Evolutionary conservation across 2,329 filamentous ascomycete species (phyloP).

Genomic region (Neonectria neomacrospora): DNA sequence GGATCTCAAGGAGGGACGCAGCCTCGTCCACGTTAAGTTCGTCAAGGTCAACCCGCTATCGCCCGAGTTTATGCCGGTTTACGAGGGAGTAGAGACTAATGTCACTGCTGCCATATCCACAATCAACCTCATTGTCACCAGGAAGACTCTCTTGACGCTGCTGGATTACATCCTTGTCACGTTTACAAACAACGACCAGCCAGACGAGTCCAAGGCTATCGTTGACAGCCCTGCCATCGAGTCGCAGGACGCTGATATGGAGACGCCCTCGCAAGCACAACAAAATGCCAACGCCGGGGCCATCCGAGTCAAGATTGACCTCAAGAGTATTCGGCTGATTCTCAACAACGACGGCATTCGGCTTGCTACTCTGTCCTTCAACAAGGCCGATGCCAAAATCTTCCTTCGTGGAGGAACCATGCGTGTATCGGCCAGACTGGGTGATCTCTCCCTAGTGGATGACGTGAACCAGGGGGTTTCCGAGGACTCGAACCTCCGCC

Average conservation of each 20-base stretch:
- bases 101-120: conserved; percentile 92
- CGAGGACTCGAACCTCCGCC: conserved; percentile 81
- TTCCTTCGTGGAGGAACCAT: conserved; percentile 88
- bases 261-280: conserved; percentile 46
- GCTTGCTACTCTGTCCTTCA: conserved; percentile 90
- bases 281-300: conserved; percentile 68
- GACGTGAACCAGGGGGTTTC: conserved; percentile 93
- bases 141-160: conserved; percentile 90
- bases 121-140: conserved; percentile 94
- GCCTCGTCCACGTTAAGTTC: conserved; percentile 90
- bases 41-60: conserved; percentile 89
- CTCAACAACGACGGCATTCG: conserved; percentile 98
- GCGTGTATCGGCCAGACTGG: conserved; percentile 86
- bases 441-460: conserved; percentile 88
- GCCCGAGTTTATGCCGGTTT: conserved; percentile 91
- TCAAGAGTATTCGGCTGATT: conserved; percentile 93
- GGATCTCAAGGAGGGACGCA: conserved; percentile 80
- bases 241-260: conserved; percentile 51
- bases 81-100: conserved; percentile 94
- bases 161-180: conserved; percentile 94
- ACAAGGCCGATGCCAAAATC: conserved; percentile 89
- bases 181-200: conserved; percentile 72
- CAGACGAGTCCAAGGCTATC: conserved; percentile 50
- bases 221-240: conserved; percentile 51
- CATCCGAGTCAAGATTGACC: conserved; percentile 90